A percentile compares a stretch with the other conserved stretches of the same genome.
Conservation (phyloP, 768 basidiomycete species). For the Leccinum barrowsii region DNA sequence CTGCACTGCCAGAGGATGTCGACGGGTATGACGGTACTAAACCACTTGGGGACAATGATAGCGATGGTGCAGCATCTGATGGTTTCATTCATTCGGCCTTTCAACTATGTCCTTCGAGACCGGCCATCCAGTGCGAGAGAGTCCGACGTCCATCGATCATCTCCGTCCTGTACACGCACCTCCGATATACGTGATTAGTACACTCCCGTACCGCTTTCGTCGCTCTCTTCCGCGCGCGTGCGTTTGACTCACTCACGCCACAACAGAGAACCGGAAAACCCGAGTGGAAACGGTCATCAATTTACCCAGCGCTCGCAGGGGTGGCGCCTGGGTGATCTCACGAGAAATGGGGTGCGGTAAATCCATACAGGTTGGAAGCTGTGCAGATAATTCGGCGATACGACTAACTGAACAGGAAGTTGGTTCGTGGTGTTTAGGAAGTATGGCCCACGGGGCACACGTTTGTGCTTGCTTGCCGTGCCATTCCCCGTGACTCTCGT, state of each 20-base stretch:
- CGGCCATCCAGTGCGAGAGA: neutral
- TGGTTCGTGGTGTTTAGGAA: neutral
- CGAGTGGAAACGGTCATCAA: neutral
- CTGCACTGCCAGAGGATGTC: slow-evolving; percentile 2
- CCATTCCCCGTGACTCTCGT: slow-evolving; percentile 5
- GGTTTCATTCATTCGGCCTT: slow-evolving; percentile 3
- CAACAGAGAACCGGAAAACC: neutral
- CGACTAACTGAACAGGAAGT: slow-evolving; percentile 3
- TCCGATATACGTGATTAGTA: neutral
- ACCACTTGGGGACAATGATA: neutral
- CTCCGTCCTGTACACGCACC: neutral
- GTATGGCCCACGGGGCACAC: slow-evolving; percentile 6
- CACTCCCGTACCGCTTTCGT: neutral
- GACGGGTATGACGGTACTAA: slow-evolving; percentile 1
- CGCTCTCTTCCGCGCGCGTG: neutral
- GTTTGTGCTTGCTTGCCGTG: neutral
- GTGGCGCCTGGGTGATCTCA: slow-evolving; percentile 15
- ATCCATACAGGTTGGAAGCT: slow-evolving; percentile 12
- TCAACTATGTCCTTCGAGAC: neutral
- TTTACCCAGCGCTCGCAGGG: slow-evolving; percentile 1
- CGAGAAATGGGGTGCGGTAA: slow-evolving; percentile 15
- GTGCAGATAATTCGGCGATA: slow-evolving; percentile 23
- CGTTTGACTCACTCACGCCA: neutral
- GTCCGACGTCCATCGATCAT: neutral
- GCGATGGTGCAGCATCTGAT: neutral